Evolutionary conservation across 805 yeast species (phyloP).

Genomic region (Ascoidea tarda): DNA sequence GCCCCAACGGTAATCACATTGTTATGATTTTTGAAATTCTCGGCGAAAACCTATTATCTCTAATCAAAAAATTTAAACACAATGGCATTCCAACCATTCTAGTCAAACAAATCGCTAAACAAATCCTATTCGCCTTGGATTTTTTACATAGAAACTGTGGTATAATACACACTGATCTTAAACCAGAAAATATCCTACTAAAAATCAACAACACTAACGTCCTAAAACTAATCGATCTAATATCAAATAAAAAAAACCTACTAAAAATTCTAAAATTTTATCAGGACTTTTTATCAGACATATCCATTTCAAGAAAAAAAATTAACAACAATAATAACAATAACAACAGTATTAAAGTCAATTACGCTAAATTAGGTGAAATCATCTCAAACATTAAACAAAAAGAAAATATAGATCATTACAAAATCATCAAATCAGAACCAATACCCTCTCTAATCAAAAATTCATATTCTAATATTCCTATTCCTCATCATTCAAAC

Average conservation of each 20-base stretch:
- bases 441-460: not conserved
- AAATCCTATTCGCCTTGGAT: slow-evolving; percentile 39
- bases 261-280: not conserved
- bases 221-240: no score
- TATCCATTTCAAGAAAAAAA: not conserved
- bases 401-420: no score
- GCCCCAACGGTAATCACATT: slow-evolving; percentile 52
- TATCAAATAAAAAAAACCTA: no score
- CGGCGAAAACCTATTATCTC: slow-evolving; percentile 43
- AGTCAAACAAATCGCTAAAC: slow-evolving; percentile 43
- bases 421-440: not conserved
- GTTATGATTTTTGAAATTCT: slow-evolving; percentile 56
- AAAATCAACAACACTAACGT: slow-evolving; percentile 38
- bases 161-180: slow-evolving; percentile 59
- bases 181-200: slow-evolving; percentile 56
- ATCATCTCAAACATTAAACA: no score
- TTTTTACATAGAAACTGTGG: slow-evolving; percentile 49
- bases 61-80: slow-evolving; percentile 31
- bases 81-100: slow-evolving; percentile 36
- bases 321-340: not conserved
- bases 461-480: not conserved
- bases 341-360: not conserved
- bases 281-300: not conserved
- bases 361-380: not conserved
- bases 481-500: not conserved